phyloP scores from a whole-genome alignment of 192 early-diverging fungal species.

The Geranomyces variabilis region DNA sequence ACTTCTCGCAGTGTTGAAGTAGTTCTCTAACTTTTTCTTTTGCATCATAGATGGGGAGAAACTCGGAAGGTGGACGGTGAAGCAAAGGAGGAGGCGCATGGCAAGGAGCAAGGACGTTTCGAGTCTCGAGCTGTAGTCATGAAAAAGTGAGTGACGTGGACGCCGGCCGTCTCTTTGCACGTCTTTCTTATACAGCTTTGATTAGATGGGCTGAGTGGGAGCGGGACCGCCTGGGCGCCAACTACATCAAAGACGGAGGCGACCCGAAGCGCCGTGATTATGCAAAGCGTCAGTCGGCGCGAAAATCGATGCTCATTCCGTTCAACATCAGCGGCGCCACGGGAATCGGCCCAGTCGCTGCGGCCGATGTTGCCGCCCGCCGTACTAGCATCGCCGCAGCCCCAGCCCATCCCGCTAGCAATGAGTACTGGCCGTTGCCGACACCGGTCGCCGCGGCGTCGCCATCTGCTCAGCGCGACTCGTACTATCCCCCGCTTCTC shows the following conservation, averaged over 20 bases:
- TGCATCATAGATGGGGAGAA: conserved; percentile 80
- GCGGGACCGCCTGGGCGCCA: conserved; percentile 1
- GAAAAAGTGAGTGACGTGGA: conserved; percentile 12
- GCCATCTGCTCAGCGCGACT: not conserved
- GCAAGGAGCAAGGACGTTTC: conserved; percentile 34
- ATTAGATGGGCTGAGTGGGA: conserved; percentile 35
- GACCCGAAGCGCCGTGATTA: not conserved
- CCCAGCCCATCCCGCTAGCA: not conserved
- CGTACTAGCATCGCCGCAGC: not conserved
- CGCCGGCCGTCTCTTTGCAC: not conserved
- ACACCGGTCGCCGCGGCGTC: not conserved
- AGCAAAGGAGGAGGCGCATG: conserved; percentile 67
- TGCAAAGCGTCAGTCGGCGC: not conserved
- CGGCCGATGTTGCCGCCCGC: not conserved
- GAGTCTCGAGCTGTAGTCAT: conserved; percentile 23
- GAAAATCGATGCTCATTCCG: not conserved
- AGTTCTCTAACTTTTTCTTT: conserved; percentile 68
- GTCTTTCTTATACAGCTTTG: not conserved
- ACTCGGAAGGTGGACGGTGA: conserved; percentile 92
- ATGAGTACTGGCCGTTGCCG: not conserved
- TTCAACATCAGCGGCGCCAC: not conserved
- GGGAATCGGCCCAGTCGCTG: too few relatives aligned
- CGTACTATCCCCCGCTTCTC: conserved; percentile 12
- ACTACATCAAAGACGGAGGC: not conserved
- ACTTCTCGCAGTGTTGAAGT: too few relatives aligned